Percentiles rank a stretch among this genome's conserved stretches.
These are phyloP conservation scores for Nyssa sinensis DNA, from an alignment of 148 eudicot genomes.

Conservation along the genomic window DNA sequence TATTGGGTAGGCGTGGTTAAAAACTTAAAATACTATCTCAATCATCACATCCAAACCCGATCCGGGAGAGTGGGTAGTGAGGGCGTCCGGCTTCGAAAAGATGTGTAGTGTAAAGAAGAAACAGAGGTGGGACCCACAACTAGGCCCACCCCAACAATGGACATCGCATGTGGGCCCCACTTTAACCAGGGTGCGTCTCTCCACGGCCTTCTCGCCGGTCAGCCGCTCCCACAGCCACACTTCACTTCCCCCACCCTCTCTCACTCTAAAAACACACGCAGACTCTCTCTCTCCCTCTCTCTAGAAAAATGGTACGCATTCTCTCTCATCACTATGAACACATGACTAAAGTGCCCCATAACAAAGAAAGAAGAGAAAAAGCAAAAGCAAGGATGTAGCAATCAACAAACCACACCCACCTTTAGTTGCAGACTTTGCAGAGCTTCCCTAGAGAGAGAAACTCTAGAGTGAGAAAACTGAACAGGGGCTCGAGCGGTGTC, in stretches of 20 bases:
- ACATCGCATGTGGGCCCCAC: slow-evolving; percentile 15
- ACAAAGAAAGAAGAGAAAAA: slow-evolving; percentile 6
- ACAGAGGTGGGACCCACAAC: slow-evolving; percentile 27
- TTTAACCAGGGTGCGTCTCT: neutral
- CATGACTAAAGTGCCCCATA: slow-evolving; percentile 17
- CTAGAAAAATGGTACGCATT: too few species aligned
- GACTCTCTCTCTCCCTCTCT: neutral
- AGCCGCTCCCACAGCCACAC: too few species aligned
- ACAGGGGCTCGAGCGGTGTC: neutral
- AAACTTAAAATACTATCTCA: too few species aligned
- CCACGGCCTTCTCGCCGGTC: neutral
- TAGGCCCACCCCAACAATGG: slow-evolving; percentile 5
- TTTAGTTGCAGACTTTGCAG: slow-evolving; percentile 6
- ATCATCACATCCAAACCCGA: neutral
- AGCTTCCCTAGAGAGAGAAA: neutral
- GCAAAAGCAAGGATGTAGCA: too few species aligned
- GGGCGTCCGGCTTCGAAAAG: slow-evolving; percentile 20
- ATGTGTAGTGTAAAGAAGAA: slow-evolving; percentile 23
- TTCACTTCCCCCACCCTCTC: too few species aligned
- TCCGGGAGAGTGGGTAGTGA: neutral
- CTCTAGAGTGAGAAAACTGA: too few species aligned
- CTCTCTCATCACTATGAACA: slow-evolving; percentile 12
- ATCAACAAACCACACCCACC: slow-evolving; percentile 5
- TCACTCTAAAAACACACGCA: too few species aligned
- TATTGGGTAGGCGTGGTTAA: too few species aligned